A percentile compares a stretch with the other conserved stretches of the same genome.
Evolutionary conservation across 768 basidiomycete species (phyloP).

Genomic region (Hirschioporus abietinus): DNA sequence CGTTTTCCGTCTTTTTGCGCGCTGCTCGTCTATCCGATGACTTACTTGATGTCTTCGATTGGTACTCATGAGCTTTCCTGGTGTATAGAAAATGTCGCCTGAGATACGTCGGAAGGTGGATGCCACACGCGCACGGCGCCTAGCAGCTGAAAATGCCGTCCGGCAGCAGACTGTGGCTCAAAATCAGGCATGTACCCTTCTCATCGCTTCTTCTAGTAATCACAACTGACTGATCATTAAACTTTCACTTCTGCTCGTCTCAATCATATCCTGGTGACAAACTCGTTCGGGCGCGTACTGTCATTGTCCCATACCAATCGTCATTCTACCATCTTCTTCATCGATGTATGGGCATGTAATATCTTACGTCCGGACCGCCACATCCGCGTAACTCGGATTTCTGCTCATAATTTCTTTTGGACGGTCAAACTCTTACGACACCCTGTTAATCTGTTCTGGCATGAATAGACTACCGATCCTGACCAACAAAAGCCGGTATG

Average conservation of each 20-base stretch:
- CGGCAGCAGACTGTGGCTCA: constrained; percentile 47
- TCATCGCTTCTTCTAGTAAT: constrained; percentile 2
- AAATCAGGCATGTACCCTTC: constrained; percentile 22
- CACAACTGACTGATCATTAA: constrained; percentile 17
- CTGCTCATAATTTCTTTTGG: neutral
- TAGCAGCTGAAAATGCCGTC: constrained; percentile 48
- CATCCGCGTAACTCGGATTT: neutral
- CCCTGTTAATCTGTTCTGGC: neutral
- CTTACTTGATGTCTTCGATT: neutral
- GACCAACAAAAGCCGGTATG: constrained; percentile 29
- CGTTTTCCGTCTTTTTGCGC: neutral
- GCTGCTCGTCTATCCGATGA: neutral
- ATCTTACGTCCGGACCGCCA: neutral
- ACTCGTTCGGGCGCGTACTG: neutral
- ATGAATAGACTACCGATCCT: constrained; percentile 19
- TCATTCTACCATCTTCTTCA: constrained; percentile 2
- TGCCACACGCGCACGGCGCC: constrained; percentile 45
- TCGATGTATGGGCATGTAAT: constrained; percentile 7
- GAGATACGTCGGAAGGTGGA: constrained; percentile 62
- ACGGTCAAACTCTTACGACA: neutral
- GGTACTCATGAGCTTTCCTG: neutral
- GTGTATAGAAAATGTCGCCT: constrained; percentile 52
- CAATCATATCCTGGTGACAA: neutral
- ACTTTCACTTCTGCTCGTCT: constrained; percentile 6
- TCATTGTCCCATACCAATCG: neutral